Evolutionary conservation across 2,329 filamentous ascomycete species (phyloP), one percentile per base, ranked within the genome.

Genomic region (Fusarium hainanense): DNA sequence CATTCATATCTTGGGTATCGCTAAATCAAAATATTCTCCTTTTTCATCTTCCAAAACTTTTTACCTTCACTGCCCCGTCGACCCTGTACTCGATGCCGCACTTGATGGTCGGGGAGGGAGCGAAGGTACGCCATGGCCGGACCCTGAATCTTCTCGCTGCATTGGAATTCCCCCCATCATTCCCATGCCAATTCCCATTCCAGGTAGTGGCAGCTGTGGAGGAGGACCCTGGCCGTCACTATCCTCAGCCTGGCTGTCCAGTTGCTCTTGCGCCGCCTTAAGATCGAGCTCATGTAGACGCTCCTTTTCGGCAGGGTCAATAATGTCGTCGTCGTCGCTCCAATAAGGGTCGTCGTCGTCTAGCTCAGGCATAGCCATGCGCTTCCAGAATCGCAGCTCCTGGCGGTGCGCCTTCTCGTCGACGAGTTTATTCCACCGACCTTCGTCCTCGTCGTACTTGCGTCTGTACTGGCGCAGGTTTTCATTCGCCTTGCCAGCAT

Each of bases 311-410:
- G 85, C 83, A 0, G 83, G 80, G 63, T 91, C 89, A 27, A 90
- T 83, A 23, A 91, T 77, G 71, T 91, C 89, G 71, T 90, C 89
- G 69, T 91, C 89, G 60, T 88, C 88, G 74, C 88, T 90, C 84
- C 87, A 90, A 74, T 84, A 89, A 3, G 85, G 82, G 51, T 90
- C 88, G 43, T 89, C 85, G 25, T 89, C 88, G 11, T 84, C 79
- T 40, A 90, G 77, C 59, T 88, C 83, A 12, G 87, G 88, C 84
- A 90, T 85, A 16, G 89, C 89, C 82, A 90, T 84, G 43, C 89
- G 82, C 79, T 90, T 90, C 89, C 88, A 91, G 77, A 89, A 90
- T 4, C 89, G 82, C 56, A 89, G 74, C 77, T 90, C 87, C 76
- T 90, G 88, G 6, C 86, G 83, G 44, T 81, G 77, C 8, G 86